Evolutionary conservation across 2,329 filamentous ascomycete genomes (phyloP).

Genomic region (Claviceps maximensis): DNA sequence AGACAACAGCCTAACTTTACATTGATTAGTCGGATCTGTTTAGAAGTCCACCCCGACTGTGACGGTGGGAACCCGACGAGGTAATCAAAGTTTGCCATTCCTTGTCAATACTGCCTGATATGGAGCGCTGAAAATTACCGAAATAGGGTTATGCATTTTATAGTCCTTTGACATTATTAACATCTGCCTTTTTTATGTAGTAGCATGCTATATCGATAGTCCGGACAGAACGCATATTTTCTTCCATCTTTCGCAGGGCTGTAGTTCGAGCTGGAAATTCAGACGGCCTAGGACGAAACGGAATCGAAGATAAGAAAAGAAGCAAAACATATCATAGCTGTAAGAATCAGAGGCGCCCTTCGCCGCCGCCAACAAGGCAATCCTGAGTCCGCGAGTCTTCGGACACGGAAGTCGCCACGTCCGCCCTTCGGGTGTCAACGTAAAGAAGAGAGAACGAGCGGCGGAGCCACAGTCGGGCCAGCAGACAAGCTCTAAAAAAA

Average conservation of each 20-base stretch:
- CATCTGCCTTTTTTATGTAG: background rate
- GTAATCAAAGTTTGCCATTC: background rate
- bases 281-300: background rate
- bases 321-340: background rate
- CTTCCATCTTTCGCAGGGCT: background rate
- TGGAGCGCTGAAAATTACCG: background rate
- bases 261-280: background rate
- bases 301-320: background rate
- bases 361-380: background rate
- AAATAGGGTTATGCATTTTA: background rate
- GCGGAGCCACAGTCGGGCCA: background rate
- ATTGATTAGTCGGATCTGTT: background rate
- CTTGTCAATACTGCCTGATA: background rate
- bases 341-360: background rate
- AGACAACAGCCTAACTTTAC: background rate
- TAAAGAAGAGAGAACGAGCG: conserved; percentile 2
- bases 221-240: background rate
- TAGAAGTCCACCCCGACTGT: background rate
- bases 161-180: background rate
- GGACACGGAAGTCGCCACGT: conserved; percentile 1
- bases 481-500: background rate
- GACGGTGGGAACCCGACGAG: background rate
- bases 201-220: background rate
- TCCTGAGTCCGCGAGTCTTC: background rate
- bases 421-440: background rate